A percentile compares a stretch with the other conserved stretches of the same genome.
Conservation (phyloP, 306 rosid genomes). For the Prunus mume region DNA sequence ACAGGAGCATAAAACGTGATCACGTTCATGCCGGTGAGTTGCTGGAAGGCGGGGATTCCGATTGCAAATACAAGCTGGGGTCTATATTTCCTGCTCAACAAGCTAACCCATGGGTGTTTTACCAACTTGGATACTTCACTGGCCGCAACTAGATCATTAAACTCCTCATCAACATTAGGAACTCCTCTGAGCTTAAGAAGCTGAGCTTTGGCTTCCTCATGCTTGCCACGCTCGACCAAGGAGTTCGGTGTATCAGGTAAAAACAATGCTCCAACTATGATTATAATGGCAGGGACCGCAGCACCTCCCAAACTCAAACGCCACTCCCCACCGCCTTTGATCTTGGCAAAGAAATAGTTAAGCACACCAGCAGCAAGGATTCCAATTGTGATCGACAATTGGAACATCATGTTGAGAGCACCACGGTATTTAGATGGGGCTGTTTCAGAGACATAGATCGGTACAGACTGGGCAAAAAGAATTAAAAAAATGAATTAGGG, state of each 20-base stretch:
- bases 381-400: conserved; percentile 69
- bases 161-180: too few relatives aligned
- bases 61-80: conserved; percentile 67
- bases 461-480: conserved; percentile 51
- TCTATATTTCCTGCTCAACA: conserved; percentile 54
- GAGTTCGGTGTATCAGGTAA: conserved; percentile 85
- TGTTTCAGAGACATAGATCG: conserved; percentile 77
- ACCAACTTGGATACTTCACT: too few relatives aligned
- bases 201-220: conserved; percentile 41
- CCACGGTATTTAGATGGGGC: conserved; percentile 67
- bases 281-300: conserved; percentile 60
- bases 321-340: conserved; percentile 72
- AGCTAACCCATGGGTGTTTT: too few relatives aligned
- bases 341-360: conserved; percentile 54
- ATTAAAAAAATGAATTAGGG: not conserved
- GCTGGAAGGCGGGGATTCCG: conserved; percentile 71
- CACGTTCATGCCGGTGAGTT: conserved; percentile 75
- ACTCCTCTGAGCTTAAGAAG: conserved; percentile 12
- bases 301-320: conserved; percentile 76
- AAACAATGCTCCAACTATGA: conserved; percentile 48
- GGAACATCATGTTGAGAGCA: conserved; percentile 70
- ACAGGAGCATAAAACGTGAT: conserved; percentile 82
- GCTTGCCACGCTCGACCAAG: conserved; percentile 45
- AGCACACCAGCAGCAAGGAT: conserved; percentile 56
- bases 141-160: too few relatives aligned